phyloP scores from a whole-genome alignment of 306 rosid genomes.

The Hippophae gyantsensis region DNA sequence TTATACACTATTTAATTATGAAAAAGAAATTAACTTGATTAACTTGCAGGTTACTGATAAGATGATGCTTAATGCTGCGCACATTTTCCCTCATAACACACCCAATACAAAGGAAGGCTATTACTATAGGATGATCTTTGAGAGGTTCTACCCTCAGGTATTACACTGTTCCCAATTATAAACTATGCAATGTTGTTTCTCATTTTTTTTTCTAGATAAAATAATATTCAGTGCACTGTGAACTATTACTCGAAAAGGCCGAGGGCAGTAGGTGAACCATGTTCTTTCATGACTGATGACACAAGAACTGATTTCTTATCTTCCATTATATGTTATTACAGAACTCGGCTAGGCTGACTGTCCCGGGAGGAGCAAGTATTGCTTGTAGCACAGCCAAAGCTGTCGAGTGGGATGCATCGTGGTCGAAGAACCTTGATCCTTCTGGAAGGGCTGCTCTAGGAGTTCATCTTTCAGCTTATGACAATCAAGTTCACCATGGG shows the following conservation, averaged over 20 bases:
- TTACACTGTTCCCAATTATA: background rate
- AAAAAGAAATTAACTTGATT: conserved; percentile 5
- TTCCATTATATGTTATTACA: conserved; percentile 22
- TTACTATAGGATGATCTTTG: conserved; percentile 89
- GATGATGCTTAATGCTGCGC: conserved; percentile 78
- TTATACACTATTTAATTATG: too few species aligned
- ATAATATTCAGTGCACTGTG: too few species aligned
- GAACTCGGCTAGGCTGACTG: conserved; percentile 81
- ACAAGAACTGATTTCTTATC: background rate
- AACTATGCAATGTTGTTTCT: background rate
- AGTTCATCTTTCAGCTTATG: conserved; percentile 73
- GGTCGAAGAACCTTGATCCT: conserved; percentile 87
- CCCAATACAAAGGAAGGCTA: conserved; percentile 85
- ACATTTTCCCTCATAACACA: conserved; percentile 82
- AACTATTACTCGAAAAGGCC: too few species aligned
- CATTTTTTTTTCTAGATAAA: too few species aligned
- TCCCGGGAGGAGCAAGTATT: conserved; percentile 90
- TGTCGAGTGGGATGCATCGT: conserved; percentile 82
- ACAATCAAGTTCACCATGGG: conserved; percentile 18
- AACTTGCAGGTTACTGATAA: conserved; percentile 51
- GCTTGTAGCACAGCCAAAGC: conserved; percentile 98
- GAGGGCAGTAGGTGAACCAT: background rate
- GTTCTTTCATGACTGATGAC: background rate
- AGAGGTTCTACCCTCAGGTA: conserved; percentile 95
- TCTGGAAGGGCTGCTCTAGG: conserved; percentile 97